Evolutionary conservation across 2,329 filamentous ascomycete species (phyloP), one percentile per base, ranked within the genome.

Genomic region (Aspergillus sp.): DNA sequence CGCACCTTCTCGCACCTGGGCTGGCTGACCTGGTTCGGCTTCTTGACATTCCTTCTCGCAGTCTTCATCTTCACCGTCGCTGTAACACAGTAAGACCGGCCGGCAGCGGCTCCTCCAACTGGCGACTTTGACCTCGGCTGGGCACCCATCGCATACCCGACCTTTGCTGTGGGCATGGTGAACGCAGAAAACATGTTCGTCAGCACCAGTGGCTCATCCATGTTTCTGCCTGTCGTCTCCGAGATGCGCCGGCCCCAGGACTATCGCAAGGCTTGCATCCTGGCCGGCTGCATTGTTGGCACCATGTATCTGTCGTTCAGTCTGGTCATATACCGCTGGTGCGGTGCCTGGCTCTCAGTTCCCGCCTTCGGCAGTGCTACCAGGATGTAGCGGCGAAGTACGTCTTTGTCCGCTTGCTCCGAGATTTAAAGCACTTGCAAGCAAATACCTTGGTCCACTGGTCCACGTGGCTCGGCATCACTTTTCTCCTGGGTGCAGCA

Each of bases 191-290:
- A 78, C 2, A 83, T 85, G 52, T 82, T 84, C 64, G 75, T 78
- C 48, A 80, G 79, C 2, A 75, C 74, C 5, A 77, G 80, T 0
- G 79, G 77, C 15, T 83, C 80, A 0, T 77, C 75, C 0, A 79
- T 79, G 1, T 85, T 84, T 57, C 65, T 85, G 2, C 80, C 81
- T 3, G 79, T 85, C 49, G 84, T 85, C 46, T 79, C 77, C 0
- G 83, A 85, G 66, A 85, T 85, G 81, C 71, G 68, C 39, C 71
- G 74, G 25, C 81, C 82, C 0, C 70, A 69, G 19, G 78, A 83
- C 53, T 85, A 79, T 62, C 74, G 73, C 50, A 83, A 83, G 60
- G 76, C 82, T 0, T 69, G 84, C 0, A 82, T 76, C 57, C 62
- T 76, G 12, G 81, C 77, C 62, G 82, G 82, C 79, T 68, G 63